phyloP scores from a whole-genome alignment of 768 basidiomycete species.

The Psilocybe azurescens region DNA sequence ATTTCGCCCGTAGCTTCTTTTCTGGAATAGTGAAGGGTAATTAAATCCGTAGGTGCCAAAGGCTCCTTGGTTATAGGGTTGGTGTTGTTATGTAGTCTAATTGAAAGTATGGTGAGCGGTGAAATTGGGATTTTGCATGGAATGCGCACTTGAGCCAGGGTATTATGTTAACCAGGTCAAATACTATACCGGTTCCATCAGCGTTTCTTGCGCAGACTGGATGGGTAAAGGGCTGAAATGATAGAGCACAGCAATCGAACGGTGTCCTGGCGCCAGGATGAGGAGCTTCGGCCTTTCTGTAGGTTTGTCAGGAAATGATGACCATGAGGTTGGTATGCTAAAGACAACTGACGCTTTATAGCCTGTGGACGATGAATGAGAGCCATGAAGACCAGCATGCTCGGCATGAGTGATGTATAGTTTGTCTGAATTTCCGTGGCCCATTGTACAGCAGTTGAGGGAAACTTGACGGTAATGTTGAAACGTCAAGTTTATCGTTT shows the following conservation, averaged over 20 bases:
- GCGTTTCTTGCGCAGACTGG: constrained; percentile 87
- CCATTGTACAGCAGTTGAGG: constrained; percentile 57
- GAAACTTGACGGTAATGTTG: too few species aligned
- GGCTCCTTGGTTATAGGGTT: constrained; percentile 80
- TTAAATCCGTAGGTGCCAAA: constrained; percentile 73
- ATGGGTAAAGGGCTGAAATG: constrained; percentile 87
- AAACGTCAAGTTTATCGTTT: constrained; percentile 11
- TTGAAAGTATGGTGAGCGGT: constrained; percentile 8
- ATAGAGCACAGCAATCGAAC: constrained; percentile 91
- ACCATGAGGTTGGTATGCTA: constrained; percentile 9
- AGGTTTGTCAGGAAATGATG: constrained; percentile 17
- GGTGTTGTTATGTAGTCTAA: constrained; percentile 81
- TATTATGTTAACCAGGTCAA: constrained; percentile 91
- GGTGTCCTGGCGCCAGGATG: constrained; percentile 72
- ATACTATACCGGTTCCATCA: constrained; percentile 82
- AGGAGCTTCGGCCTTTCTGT: constrained; percentile 70
- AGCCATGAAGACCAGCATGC: constrained; percentile 80
- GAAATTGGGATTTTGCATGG: not conserved
- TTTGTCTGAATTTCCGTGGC: constrained; percentile 88
- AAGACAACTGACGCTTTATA: constrained; percentile 60
- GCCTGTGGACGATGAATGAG: constrained; percentile 81
- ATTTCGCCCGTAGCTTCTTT: constrained; percentile 85
- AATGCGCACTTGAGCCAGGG: constrained; percentile 87
- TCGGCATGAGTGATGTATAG: constrained; percentile 91
- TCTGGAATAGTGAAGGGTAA: constrained; percentile 80